Evolutionary conservation across 371 early-diverging fungal genomes (phyloP).

Genomic region (Mortierella sp.): DNA sequence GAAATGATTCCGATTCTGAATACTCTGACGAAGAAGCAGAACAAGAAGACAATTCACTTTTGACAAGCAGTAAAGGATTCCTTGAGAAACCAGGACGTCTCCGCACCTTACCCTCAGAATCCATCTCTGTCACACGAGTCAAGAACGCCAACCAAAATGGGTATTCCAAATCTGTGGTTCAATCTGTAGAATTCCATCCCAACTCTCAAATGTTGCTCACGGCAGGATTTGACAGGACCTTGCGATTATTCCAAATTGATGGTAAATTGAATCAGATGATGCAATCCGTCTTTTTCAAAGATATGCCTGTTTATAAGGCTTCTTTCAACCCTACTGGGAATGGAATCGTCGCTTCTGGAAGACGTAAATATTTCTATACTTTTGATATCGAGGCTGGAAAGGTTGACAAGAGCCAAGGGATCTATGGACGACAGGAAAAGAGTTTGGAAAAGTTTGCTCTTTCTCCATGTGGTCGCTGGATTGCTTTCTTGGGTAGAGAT

Average conservation of each 20-base stretch:
- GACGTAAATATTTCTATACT: conserved; percentile 82
- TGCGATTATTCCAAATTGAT: conserved; percentile 90
- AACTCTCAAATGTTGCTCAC: conserved; percentile 89
- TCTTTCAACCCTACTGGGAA: conserved; percentile 82
- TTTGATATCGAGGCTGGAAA: conserved; percentile 87
- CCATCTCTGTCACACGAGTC: conserved; percentile 73
- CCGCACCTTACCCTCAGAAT: conserved; percentile 63
- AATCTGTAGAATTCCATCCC: conserved; percentile 91
- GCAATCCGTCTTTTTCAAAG: conserved; percentile 84
- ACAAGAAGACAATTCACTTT: conserved; percentile 59
- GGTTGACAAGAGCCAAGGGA: conserved; percentile 76
- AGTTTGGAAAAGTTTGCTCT: conserved; percentile 74
- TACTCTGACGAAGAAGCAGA: conserved; percentile 59
- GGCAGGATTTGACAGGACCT: conserved; percentile 85
- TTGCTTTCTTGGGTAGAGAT: conserved; percentile 83
- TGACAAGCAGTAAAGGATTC: conserved; percentile 69
- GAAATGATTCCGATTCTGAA: conserved; percentile 58
- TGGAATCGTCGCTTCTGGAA: conserved; percentile 81
- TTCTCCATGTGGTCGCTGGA: conserved; percentile 69
- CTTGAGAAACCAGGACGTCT: conserved; percentile 56
- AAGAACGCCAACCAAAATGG: conserved; percentile 82
- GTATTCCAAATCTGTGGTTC: conserved; percentile 73
- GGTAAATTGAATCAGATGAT: conserved; percentile 92
- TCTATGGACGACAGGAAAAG: conserved; percentile 79
- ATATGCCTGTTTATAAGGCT: conserved; percentile 82